Evolutionary conservation across 345 rosid genomes (phyloP).

Genomic region (Bruguiera parviflora): DNA sequence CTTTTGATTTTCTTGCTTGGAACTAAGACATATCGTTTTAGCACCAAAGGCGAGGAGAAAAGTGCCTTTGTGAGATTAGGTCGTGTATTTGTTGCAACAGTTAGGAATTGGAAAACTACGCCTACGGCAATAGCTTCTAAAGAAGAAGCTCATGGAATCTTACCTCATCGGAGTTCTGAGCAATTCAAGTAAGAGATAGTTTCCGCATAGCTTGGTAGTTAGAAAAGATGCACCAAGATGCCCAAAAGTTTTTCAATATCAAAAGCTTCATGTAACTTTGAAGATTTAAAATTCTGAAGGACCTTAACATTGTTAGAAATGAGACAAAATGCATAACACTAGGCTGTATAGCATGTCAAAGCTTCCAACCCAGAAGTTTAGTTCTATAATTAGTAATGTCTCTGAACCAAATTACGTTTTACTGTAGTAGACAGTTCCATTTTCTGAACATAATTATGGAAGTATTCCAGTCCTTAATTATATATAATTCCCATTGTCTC

Average conservation of each 20-base stretch:
- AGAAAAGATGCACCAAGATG: not conserved
- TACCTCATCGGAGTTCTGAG: constrained; percentile 1
- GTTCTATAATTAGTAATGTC: no score
- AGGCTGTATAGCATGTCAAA: no score
- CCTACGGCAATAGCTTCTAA: not conserved
- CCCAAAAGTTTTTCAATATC: not conserved
- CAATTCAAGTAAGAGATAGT: constrained; percentile 5
- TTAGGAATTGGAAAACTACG: not conserved
- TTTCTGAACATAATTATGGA: no score
- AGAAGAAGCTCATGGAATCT: not conserved
- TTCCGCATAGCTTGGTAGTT: not conserved
- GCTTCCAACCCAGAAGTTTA: no score
- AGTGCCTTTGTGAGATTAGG: constrained; percentile 12
- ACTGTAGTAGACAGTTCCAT: no score
- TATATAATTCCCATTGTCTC: no score
- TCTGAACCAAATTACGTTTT: no score
- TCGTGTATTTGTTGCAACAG: not conserved
- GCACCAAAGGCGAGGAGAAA: not conserved
- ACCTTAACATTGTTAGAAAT: no score
- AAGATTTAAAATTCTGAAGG: no score
- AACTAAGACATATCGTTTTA: constrained; percentile 10
- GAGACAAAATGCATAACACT: no score
- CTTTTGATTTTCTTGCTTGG: constrained; percentile 15
- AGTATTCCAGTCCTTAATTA: no score
- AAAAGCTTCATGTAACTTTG: not conserved